A percentile compares a stretch with the other conserved stretches of the same genome.
Conservation (phyloP, 2,329 filamentous ascomycete species). For the Acephala macrosclerotiorum region DNA sequence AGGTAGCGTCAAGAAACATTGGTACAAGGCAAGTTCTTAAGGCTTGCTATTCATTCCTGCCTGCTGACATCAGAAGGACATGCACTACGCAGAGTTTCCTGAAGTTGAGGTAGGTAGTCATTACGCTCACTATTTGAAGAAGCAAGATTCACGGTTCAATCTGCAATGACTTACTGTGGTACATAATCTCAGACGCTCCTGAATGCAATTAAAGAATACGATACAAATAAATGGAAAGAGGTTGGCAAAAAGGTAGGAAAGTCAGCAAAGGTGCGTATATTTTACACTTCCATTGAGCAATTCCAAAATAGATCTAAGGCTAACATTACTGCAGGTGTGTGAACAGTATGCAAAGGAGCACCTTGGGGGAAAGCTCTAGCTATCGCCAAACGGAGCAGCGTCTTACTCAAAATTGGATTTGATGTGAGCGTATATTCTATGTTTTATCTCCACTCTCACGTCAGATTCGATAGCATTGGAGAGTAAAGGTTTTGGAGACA, state of each 20-base stretch:
- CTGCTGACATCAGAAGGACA: conserved; percentile 69
- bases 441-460: no score
- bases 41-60: not conserved
- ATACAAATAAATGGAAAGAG: conserved; percentile 97
- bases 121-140: conserved; percentile 8
- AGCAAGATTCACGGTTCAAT: not conserved
- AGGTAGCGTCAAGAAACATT: conserved; percentile 99
- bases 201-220: conserved; percentile 97
- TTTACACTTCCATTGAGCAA: conserved; percentile 13
- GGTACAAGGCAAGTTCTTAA: conserved; percentile 80
- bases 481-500: no score
- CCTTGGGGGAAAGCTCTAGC: conserved; percentile 56
- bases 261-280: conserved; percentile 86
- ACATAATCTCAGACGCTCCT: conserved; percentile 66
- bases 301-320: conserved; percentile 31
- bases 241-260: conserved; percentile 98
- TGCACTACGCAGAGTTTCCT: conserved; percentile 99
- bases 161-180: conserved; percentile 33
- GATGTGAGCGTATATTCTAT: no score
- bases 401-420: no score
- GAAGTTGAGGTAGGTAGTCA: conserved; percentile 81
- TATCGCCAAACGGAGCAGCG: conserved; percentile 18
- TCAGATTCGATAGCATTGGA: no score
- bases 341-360: conserved; percentile 97
- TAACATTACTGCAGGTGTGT: conserved; percentile 66